Evolutionary conservation across 1,284 basidiomycete species (phyloP), one percentile per base, ranked within the genome.

Genomic region (Trametes hirsuta): DNA sequence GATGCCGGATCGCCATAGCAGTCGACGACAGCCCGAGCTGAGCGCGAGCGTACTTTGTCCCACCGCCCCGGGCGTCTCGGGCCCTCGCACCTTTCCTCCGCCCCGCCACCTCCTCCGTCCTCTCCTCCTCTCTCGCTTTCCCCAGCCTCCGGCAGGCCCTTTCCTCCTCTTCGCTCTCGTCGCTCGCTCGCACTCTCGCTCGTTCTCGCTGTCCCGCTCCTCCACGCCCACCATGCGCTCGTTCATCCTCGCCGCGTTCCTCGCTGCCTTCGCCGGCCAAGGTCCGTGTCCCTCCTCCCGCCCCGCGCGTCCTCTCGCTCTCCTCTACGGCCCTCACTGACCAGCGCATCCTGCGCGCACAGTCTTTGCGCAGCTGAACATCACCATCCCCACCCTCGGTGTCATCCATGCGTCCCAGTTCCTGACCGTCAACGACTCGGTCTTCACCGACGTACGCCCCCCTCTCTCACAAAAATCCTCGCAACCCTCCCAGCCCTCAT

Each of bases 351-450:
- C 18, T 24, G 10, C 15, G 1, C 40, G 41, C 6, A 11, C 36
- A 84, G 84, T 72, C 18, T 66, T 82, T 53, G 77, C 82, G 25
- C 34, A 30, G 35, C 79, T 87, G 68, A 81, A 78, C 59, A 76
- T 90, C 66, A 75, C 75, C 35, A 69, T 87, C 35, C 78, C 77
- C 36, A 74, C 71, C 10, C 21, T 74, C 34, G 69, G 69, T 40
- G 78, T 72, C 54, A 66, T 88, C 55, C 67, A 74, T 36, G 76
- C 81, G 15, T 66, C 66, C 22, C 67, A 85, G 22, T 78, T 87
- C 53, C 72, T 90, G 34, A 67, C 68, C 44, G 71, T 84, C 42
- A 75, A 77, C 10, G 76, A 80, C 54, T 68, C 72, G 41, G 63
- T 72, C 18, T 74, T 83, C 47, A 74, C 72, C 12, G 72, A 72